Base-by-base conservation (phyloP, 108 stramenopile species). In the Asterionellopsis glacialis region DNA sequence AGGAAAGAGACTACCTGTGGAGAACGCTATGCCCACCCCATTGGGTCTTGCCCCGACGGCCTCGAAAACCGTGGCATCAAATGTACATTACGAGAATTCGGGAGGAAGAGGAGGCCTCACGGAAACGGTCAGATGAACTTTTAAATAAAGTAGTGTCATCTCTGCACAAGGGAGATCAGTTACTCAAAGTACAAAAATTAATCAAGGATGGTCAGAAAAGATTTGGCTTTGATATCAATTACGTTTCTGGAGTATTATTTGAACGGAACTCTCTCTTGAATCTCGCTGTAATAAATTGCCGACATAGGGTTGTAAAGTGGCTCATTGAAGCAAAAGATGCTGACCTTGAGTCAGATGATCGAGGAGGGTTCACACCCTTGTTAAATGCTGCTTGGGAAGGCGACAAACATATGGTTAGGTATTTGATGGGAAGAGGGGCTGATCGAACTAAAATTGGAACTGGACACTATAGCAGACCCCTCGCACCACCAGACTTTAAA, bases 241-340 rank as follows among this genome's bases (percentile, higher is more conserved):
- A 88, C 69, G 72, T 73, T 18, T 84, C 83, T 22, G 83, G 83
- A 1, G 80, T 85, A 57, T 85, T 92, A 23, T 80, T 83, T 28
- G 90, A 92, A 51, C 75, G 87, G 22, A 92, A 92, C 53, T 83
- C 82, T 23, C 62, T 92, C 15, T 68, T 92, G 39, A 92, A 92
- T 61, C 68, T 84, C 45, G 87, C 90, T 38, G 83, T 88, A 13
- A 88, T 92, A 25, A 61, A 87, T 50, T 49, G 70, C 38, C 63
- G 90, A 22, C 74, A 80, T 57, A 92, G 88, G 40, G 74, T 85
- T 44, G 83, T 75, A 13, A 75, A 77, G 45, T 92, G 90, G 90
- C 70, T 92, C 6, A 71, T 88, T 15, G 85, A 87, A 48, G 61
- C 55, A 23, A 92, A 88, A 61, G 55, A 53, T 16, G 83, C 85